These are phyloP conservation scores for Lindgomyces ingoldianus DNA, from an alignment of 495 filamentous ascomycete genomes.

Conservation along the genomic window DNA sequence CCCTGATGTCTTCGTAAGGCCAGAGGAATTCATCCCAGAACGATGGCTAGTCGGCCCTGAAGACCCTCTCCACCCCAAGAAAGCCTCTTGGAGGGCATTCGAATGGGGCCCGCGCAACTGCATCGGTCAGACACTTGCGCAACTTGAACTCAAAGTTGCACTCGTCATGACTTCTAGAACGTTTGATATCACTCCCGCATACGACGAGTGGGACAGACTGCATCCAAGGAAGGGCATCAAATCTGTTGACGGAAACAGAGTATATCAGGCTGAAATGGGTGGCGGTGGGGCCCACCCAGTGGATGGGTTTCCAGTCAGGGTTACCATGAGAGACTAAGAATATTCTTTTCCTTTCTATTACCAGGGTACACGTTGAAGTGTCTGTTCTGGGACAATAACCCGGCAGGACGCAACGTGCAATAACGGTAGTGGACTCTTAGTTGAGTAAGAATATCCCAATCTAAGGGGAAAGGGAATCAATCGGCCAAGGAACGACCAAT, in stretches of 20 bases:
- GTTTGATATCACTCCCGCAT: conserved; percentile 48
- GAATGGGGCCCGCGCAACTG: conserved; percentile 53
- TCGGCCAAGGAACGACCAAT: too few relatives aligned
- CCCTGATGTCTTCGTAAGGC: background rate
- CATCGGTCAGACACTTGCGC: conserved; percentile 53
- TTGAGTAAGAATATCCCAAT: too few relatives aligned
- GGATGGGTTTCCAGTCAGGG: conserved; percentile 29
- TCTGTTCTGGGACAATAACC: too few relatives aligned
- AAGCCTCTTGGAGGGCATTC: conserved; percentile 20
- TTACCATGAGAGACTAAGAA: background rate
- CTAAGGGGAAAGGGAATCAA: too few relatives aligned
- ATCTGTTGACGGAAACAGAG: conserved; percentile 40
- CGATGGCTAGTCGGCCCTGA: conserved; percentile 15
- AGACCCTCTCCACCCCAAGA: conserved; percentile 8
- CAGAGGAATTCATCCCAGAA: conserved; percentile 26
- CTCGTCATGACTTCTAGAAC: conserved; percentile 50
- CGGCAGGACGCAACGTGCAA: too few relatives aligned
- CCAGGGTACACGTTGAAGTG: too few relatives aligned
- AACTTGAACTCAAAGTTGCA: conserved; percentile 41
- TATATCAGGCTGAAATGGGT: conserved; percentile 36
- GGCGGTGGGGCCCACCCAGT: conserved; percentile 32
- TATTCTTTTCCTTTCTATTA: too few relatives aligned
- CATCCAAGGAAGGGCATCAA: background rate
- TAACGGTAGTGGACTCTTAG: too few relatives aligned
- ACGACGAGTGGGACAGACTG: conserved; percentile 22